These are phyloP conservation scores for Friedmanniomyces simplex DNA, from an alignment of 495 filamentous ascomycete species.

Conservation along the genomic window DNA sequence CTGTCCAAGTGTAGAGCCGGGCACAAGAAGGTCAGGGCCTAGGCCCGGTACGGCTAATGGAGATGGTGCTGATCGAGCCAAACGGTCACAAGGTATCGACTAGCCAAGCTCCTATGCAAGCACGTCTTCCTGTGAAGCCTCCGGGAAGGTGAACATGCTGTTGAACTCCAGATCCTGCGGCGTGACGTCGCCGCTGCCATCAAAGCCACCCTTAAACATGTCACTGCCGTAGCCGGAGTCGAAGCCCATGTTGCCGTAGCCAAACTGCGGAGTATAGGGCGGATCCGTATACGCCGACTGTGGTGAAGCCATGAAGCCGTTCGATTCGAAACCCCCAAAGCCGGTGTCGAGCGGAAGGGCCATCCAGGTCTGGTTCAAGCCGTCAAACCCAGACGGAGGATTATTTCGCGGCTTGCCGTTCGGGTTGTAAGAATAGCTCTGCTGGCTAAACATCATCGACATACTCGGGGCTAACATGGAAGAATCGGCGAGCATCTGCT, in stretches of 20 bases:
- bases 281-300: neutral
- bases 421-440: conserved; percentile 32
- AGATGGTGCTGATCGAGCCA: too few species aligned
- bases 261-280: neutral
- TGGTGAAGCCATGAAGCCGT: neutral
- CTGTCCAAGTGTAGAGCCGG: too few species aligned
- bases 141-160: neutral
- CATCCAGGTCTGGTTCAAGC: conserved; percentile 20
- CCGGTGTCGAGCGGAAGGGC: conserved; percentile 12
- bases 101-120: neutral
- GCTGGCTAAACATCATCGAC: conserved; percentile 1
- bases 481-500: conserved; percentile 35
- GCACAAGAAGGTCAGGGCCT: too few species aligned
- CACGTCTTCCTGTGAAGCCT: neutral
- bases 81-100: too few species aligned
- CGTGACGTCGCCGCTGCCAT: neutral
- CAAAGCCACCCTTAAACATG: neutral
- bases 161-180: neutral
- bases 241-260: neutral
- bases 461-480: conserved; percentile 23
- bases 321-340: neutral
- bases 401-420: conserved; percentile 12
- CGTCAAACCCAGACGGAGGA: neutral
- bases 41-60: too few species aligned
- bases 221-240: neutral